A percentile compares a stretch with the other conserved stretches of the same genome.
Conservation (phyloP, 805 yeast genomes). For the Hanseniaspora vineae region DNA sequence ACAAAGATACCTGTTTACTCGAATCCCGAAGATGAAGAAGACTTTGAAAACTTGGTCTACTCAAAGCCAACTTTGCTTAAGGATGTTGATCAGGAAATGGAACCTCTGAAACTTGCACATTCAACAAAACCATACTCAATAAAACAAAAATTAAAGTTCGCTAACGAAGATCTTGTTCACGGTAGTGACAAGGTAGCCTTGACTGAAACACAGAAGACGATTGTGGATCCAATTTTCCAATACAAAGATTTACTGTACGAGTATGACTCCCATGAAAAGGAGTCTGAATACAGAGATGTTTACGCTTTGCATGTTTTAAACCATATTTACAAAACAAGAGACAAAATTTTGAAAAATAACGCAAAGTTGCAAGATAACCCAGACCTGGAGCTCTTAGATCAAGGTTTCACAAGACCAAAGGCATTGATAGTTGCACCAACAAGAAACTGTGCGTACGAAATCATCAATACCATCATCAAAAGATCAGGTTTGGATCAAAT, state of each 20-base stretch:
- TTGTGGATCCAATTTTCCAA: conserved; percentile 54
- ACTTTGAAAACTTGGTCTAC: conserved; percentile 6
- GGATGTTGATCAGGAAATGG: conserved; percentile 6
- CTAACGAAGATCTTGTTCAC: conserved; percentile 17
- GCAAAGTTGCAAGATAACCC: conserved; percentile 32
- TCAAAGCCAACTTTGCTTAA: conserved; percentile 17
- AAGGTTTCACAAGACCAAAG: conserved; percentile 92
- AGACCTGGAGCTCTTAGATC: conserved; percentile 66
- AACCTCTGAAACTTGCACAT: conserved; percentile 12
- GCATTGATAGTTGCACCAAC: conserved; percentile 76
- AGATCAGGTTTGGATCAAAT: conserved; percentile 60
- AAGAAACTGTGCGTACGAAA: conserved; percentile 58
- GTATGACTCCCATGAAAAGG: conserved; percentile 32
- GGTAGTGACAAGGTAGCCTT: conserved; percentile 13
- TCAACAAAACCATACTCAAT: conserved; percentile 25
- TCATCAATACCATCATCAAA: conserved; percentile 47
- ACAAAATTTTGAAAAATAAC: conserved; percentile 67
- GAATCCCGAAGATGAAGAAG: conserved; percentile 2
- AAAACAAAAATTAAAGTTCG: conserved; percentile 30
- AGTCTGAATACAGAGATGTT: conserved; percentile 41
- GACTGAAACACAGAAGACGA: conserved; percentile 32
- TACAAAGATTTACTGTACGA: conserved; percentile 65
- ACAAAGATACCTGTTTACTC: conserved; percentile 9
- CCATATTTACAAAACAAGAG: conserved; percentile 79
- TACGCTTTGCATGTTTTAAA: conserved; percentile 65